Evolutionary conservation across 371 early-diverging fungal species (phyloP), one percentile per base, ranked within the genome.

Genomic region (Mortierella sp.): DNA sequence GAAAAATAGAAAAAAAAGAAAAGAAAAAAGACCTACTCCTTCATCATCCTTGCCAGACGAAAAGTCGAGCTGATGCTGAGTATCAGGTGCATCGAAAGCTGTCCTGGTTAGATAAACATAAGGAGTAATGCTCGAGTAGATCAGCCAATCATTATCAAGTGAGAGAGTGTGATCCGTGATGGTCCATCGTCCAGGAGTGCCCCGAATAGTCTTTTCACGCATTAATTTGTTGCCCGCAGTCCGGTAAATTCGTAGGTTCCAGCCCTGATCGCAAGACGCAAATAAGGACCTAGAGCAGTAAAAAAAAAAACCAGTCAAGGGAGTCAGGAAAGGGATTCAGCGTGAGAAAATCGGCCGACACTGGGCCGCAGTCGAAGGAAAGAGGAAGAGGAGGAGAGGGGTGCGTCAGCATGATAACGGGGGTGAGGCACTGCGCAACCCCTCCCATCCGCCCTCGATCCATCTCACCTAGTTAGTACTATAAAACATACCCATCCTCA

Each of bases 121-220:
- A 7, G 86, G 87, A 6, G 84, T 85, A 57, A 91, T 85, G 52
- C 87, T 86, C 21, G 85, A 83, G 70, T 91, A 89, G n/a, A 86
- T 82, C 18, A 91, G 59, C 77, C 82, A 81, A 46, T 80, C 48
- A 48, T 85, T 86, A 64, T 87, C 83, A 1, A 79, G 60, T 14
- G 84, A 76, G 2, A 88, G 57, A 23, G 72, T 72, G 50, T 70
- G 73, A 64, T 81, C 86, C 1, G 89, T 88, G 30, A 88, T 84
- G 14, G 90, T 89, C 90, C 89, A 88, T 19, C 60, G 80, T 4
- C 88, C 87, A 7, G 65, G 53, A 2, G 67, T 60, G 18, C 76
- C 84, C 1, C 75, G 72, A 29, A 87, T 81, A 9, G 80, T 60
- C 26, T 71, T 75, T 19, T 72, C 65, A 15, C 57, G 44, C 23